These are phyloP conservation scores for Pseudohalonectria lignicola DNA, from an alignment of 2,329 filamentous ascomycete genomes.

Conservation along the genomic window DNA sequence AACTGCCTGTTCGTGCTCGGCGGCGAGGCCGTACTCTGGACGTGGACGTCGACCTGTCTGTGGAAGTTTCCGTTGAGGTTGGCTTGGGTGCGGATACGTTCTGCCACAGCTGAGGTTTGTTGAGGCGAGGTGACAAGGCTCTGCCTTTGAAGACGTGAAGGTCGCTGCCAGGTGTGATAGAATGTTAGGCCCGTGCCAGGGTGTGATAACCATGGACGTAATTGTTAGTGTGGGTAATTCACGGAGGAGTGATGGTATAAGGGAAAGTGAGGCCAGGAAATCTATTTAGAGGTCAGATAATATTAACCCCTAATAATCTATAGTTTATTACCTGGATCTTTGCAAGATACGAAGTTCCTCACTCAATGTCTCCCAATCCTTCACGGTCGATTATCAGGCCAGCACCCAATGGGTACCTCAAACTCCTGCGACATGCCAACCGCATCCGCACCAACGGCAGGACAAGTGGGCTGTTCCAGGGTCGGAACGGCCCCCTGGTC, in stretches of 20 bases:
- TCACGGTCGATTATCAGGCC: not conserved
- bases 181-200: too few species aligned
- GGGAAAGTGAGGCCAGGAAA: not conserved
- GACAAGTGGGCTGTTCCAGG: not conserved
- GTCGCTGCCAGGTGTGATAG: too few species aligned
- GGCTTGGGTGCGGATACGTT: not conserved
- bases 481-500: not conserved
- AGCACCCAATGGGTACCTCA: not conserved
- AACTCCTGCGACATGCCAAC: not conserved
- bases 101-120: not conserved
- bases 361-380: not conserved
- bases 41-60: slow-evolving; percentile 1
- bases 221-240: too few species aligned
- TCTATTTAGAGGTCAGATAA: not conserved
- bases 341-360: not conserved
- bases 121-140: too few species aligned
- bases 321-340: not conserved
- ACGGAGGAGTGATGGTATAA: not conserved
- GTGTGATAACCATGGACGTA: too few species aligned
- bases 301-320: not conserved
- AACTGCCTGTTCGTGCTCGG: slow-evolving; percentile 9
- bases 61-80: too few species aligned
- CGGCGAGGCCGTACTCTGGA: slow-evolving; percentile 3
- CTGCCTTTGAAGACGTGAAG: too few species aligned
- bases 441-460: not conserved